Evolutionary conservation across 352 stramenopile species (phyloP).

Genomic region (Globisporangium radiosum): DNA sequence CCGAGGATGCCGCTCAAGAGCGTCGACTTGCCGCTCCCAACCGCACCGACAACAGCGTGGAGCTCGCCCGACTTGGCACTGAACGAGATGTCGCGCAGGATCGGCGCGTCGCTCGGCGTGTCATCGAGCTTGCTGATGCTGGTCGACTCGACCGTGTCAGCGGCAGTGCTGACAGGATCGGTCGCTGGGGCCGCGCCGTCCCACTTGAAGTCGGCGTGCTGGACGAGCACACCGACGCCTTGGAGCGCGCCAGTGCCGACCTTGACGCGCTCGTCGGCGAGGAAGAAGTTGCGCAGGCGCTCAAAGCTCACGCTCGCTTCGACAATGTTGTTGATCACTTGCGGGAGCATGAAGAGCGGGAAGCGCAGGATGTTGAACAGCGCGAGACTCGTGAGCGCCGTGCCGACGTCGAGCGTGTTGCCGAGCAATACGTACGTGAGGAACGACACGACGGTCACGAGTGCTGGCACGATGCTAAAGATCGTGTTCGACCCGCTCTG

Average conservation of each 20-base stretch:
- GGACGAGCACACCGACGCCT: slow-evolving; percentile 28
- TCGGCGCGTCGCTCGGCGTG: slow-evolving; percentile 12
- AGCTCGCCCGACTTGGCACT: slow-evolving; percentile 69
- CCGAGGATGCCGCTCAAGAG: slow-evolving; percentile 38
- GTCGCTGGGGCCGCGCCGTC: slow-evolving; percentile 23
- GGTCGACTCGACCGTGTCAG: slow-evolving; percentile 12
- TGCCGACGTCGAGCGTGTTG: slow-evolving; percentile 49
- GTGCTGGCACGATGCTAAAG: slow-evolving; percentile 41
- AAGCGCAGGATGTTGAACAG: slow-evolving; percentile 91
- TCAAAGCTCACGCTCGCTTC: slow-evolving; percentile 80
- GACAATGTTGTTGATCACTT: slow-evolving; percentile 93
- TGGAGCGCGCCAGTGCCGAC: slow-evolving; percentile 71
- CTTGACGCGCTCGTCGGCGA: slow-evolving; percentile 56
- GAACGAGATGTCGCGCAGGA: slow-evolving; percentile 58
- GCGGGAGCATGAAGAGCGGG: slow-evolving; percentile 95
- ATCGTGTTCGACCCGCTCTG: slow-evolving; percentile 42
- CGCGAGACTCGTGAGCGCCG: slow-evolving; percentile 44
- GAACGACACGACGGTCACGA: slow-evolving; percentile 46
- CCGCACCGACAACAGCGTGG: slow-evolving; percentile 59
- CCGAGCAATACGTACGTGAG: slow-evolving; percentile 46
- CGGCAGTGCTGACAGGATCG: neutral
- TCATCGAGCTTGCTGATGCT: slow-evolving; percentile 9
- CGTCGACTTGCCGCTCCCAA: slow-evolving; percentile 81
- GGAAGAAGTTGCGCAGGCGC: slow-evolving; percentile 47
- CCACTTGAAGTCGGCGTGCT: slow-evolving; percentile 58